Base-by-base conservation (phyloP, 2,329 filamentous ascomycete species). In the Aspergillus fumigatus region DNA sequence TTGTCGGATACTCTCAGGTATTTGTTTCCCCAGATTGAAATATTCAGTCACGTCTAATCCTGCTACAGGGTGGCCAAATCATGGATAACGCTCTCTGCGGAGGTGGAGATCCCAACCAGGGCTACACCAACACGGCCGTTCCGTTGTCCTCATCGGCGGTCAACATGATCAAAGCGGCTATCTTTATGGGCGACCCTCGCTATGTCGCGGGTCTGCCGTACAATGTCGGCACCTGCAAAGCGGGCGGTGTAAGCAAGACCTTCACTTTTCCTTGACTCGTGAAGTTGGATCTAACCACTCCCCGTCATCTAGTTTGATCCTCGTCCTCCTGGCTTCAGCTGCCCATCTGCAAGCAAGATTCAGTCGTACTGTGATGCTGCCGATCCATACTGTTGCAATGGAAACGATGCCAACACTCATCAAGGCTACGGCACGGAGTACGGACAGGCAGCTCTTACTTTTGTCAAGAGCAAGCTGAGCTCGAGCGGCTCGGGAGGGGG, bases 311-410 rank as follows among this genome's bases (percentile, higher is more conserved):
- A 87, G 84, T 88, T 88, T 59, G 82, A 83, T 52, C 80, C 84
- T 32, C 82, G 85, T 4, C 79, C 83, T 0, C 65, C 75, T 4
- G 83, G 83, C 26, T 87, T 84, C 70, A 73, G 71, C 48, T 88
- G 85, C 73, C 77, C 78, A 1, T 79, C 82, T 9, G 77, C 76
- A 38, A 77, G 71, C 67, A 84, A 82, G 64, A 82, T 88, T 62
- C 75, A 86, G 73, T 84, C 82, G 4, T 88, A 88, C 77, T 88
- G 86, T 69, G 85, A 88, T 63, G 73, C 80, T 4, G 66, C 80
- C 3, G 85, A 88, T 60, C 84, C 84, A 0, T 88, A 85, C 73
- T 88, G 86, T 78, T 88, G 84, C 72, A 85, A 81, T 45, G 86
- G 85, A 50, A 85, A 79, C 63, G 78, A 87, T 58, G 76, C 79